phyloP scores from a whole-genome alignment of 2,329 filamentous ascomycete genomes.

The Aspergillus intermedius region DNA sequence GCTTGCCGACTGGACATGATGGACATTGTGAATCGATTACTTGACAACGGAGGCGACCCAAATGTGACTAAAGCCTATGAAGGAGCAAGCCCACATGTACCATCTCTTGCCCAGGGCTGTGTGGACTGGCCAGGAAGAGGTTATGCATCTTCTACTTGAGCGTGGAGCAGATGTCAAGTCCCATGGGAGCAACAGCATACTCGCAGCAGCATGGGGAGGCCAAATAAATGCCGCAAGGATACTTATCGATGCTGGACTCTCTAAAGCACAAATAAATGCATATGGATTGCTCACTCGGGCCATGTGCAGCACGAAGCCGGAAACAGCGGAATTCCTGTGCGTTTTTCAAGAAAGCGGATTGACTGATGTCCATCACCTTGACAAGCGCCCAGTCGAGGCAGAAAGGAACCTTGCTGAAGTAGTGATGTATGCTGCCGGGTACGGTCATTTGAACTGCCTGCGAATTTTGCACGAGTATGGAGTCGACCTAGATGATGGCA shows the following conservation, averaged over 20 bases:
- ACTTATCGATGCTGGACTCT: background rate
- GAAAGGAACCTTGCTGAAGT: background rate
- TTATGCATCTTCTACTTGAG: background rate
- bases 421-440: background rate
- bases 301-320: constrained; percentile 1
- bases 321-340: background rate
- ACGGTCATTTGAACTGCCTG: background rate
- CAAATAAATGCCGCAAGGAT: background rate
- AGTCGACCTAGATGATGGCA: background rate
- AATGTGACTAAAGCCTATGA: background rate
- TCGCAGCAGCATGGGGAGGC: constrained; percentile 1
- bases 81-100: background rate
- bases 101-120: background rate
- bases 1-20: background rate
- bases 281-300: background rate
- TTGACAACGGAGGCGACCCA: constrained; percentile 1
- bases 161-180: background rate
- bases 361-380: background rate
- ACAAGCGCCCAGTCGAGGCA: background rate
- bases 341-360: background rate
- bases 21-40: background rate
- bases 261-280: background rate
- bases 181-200: background rate
- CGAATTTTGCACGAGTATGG: background rate
- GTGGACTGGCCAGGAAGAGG: constrained; percentile 1